Percentiles rank a stretch among this genome's conserved stretches.
phyloP scores from a whole-genome alignment of 2,329 filamentous ascomycete species.

The Clonostachys solani region DNA sequence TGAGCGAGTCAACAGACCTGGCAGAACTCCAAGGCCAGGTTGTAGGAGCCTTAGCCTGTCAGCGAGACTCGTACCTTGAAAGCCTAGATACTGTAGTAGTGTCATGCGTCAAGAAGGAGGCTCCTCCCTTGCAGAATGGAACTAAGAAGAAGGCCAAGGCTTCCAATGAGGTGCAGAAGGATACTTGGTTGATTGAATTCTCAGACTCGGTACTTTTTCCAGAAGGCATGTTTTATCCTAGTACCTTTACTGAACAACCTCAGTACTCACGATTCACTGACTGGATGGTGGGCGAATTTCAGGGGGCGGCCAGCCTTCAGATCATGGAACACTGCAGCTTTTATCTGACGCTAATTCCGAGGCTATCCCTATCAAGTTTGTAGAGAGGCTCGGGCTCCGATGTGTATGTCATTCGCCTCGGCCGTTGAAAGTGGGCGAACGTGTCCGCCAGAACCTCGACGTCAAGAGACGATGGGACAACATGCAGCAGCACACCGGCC shows the following conservation, averaged over 20 bases:
- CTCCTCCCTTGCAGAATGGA: constrained; percentile 4
- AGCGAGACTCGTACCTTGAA: constrained; percentile 16
- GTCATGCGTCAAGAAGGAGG: constrained; percentile 15
- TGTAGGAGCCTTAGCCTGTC: constrained; percentile 19
- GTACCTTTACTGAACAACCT: background rate
- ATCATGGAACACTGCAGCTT: constrained; percentile 14
- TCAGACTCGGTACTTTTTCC: constrained; percentile 21
- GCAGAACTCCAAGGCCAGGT: background rate
- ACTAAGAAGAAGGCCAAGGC: constrained; percentile 10
- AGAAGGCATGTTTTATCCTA: constrained; percentile 10
- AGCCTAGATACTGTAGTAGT: constrained; percentile 15
- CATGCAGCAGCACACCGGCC: constrained; percentile 25
- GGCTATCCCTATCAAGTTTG: constrained; percentile 12
- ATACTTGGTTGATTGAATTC: constrained; percentile 21
- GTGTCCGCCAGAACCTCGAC: constrained; percentile 17
- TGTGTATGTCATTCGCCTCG: constrained; percentile 14
- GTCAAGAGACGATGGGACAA: constrained; percentile 22
- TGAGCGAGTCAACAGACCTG: no score
- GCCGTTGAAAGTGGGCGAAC: constrained; percentile 9
- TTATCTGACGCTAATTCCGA: constrained; percentile 4
- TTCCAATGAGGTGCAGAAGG: background rate
- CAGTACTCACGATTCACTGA: background rate
- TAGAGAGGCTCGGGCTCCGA: constrained; percentile 17
- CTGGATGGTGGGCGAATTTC: background rate
- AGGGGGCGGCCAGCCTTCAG: constrained; percentile 24